These are phyloP conservation scores for Cucurbita moschata DNA, from an alignment of 306 rosid genomes.

Conservation along the genomic window DNA sequence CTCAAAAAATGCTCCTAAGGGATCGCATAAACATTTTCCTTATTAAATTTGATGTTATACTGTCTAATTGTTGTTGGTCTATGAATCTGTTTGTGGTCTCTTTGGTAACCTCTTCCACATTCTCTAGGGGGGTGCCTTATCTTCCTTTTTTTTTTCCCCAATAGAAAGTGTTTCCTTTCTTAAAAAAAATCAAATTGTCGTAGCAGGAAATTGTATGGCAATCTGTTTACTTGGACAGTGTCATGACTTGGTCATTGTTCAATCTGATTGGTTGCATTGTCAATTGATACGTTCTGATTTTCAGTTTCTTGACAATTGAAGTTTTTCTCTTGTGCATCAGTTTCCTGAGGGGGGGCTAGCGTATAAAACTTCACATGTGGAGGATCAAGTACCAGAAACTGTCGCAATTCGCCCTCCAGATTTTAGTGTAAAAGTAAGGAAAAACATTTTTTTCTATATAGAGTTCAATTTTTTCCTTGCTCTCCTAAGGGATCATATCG, in stretches of 20 bases:
- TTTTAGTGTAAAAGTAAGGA: slow-evolving; percentile 30
- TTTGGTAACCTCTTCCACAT: background rate
- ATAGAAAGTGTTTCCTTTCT: background rate
- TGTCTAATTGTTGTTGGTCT: background rate
- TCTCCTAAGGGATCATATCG: background rate
- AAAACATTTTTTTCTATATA: slow-evolving; percentile 5
- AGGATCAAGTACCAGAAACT: background rate
- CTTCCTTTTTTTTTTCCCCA: background rate
- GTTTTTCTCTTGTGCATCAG: slow-evolving; percentile 8
- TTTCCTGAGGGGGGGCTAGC: background rate
- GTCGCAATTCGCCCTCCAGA: slow-evolving; percentile 15
- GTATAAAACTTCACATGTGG: background rate
- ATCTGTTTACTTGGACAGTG: background rate
- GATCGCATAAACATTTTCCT: background rate
- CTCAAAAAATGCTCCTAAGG: background rate
- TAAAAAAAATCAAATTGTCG: background rate
- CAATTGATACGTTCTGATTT: background rate
- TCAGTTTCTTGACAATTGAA: background rate
- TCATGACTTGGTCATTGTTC: background rate
- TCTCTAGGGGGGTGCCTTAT: background rate
- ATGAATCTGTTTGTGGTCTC: background rate
- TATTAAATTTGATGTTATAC: background rate
- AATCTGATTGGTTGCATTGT: background rate
- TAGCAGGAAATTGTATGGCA: background rate
- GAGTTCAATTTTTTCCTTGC: background rate